phyloP scores from a whole-genome alignment of 2,329 filamentous ascomycete genomes.

The Fusarium duplospermum region DNA sequence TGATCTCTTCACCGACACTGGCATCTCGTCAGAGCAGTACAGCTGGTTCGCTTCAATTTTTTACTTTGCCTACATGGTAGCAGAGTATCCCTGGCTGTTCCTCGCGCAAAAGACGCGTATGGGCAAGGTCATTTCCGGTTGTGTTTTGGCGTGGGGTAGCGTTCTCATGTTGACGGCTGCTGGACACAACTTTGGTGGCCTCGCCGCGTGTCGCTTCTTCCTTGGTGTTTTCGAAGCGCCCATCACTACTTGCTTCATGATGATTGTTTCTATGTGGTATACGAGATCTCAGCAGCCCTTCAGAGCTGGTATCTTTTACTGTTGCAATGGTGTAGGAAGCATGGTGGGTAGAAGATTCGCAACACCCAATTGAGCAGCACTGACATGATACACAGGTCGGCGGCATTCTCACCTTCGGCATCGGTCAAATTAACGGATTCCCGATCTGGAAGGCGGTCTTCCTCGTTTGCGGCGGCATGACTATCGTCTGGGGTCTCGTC shows the following conservation, averaged over 20 bases:
- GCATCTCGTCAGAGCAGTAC: constrained; percentile 59
- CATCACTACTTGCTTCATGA: constrained; percentile 62
- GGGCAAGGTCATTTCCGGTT: constrained; percentile 49
- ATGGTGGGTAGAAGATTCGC: constrained; percentile 39
- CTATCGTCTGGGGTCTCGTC: constrained; percentile 59
- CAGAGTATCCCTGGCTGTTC: constrained; percentile 53
- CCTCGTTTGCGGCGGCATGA: constrained; percentile 60
- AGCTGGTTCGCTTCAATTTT: constrained; percentile 65
- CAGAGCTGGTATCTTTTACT: constrained; percentile 52
- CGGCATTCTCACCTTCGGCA: constrained; percentile 60
- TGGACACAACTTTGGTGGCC: constrained; percentile 53
- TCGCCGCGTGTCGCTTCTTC: constrained; percentile 58
- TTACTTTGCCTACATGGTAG: constrained; percentile 61
- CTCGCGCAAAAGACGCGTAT: constrained; percentile 51
- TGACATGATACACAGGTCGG: too few species aligned
- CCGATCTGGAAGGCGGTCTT: constrained; percentile 65
- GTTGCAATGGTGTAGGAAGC: constrained; percentile 56
- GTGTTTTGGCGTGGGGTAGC: constrained; percentile 49
- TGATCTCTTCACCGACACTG: constrained; percentile 61
- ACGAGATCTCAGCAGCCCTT: constrained; percentile 58
- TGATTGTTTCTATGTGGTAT: constrained; percentile 63
- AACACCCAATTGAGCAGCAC: too few species aligned
- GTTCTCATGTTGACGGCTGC: constrained; percentile 58
- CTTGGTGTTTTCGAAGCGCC: constrained; percentile 60
- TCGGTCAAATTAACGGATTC: constrained; percentile 60